phyloP scores from a whole-genome alignment of 345 rosid species.

The Combretum micranthum region DNA sequence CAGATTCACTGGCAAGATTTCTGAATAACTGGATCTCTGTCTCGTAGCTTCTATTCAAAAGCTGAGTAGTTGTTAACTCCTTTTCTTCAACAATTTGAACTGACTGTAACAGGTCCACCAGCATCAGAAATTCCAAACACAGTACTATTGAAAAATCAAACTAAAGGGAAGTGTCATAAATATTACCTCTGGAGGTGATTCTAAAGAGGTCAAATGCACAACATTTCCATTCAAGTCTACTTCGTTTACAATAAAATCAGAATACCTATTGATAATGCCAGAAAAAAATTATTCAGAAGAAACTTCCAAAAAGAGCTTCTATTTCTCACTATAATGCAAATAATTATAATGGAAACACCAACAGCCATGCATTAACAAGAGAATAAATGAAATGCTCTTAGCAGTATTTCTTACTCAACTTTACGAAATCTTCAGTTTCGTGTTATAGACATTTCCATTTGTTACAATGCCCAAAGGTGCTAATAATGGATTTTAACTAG shows the following conservation, averaged over 20 bases:
- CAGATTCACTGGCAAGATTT: conserved; percentile 51
- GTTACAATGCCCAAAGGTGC: no score
- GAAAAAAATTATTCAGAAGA: not conserved
- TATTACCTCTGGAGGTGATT: conserved; percentile 60
- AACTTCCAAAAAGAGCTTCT: not conserved
- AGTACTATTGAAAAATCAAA: not conserved
- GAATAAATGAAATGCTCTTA: no score
- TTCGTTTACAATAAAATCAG: conserved; percentile 93
- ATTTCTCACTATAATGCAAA: no score
- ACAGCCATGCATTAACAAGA: no score
- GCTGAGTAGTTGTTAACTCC: conserved; percentile 31
- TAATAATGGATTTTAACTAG: no score
- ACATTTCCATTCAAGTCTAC: conserved; percentile 76
- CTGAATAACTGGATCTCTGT: conserved; percentile 62
- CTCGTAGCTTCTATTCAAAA: conserved; percentile 29
- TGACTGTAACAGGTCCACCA: conserved; percentile 20
- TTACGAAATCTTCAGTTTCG: no score
- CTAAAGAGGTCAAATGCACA: conserved; percentile 72
- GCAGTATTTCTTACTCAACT: no score
- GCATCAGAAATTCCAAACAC: not conserved
- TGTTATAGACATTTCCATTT: no score
- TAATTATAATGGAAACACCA: no score
- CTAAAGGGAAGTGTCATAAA: not conserved
- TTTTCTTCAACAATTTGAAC: conserved; percentile 25
- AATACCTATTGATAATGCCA: conserved; percentile 36